phyloP scores from a whole-genome alignment of 805 yeast genomes.

The Kuraishia cidri region DNA sequence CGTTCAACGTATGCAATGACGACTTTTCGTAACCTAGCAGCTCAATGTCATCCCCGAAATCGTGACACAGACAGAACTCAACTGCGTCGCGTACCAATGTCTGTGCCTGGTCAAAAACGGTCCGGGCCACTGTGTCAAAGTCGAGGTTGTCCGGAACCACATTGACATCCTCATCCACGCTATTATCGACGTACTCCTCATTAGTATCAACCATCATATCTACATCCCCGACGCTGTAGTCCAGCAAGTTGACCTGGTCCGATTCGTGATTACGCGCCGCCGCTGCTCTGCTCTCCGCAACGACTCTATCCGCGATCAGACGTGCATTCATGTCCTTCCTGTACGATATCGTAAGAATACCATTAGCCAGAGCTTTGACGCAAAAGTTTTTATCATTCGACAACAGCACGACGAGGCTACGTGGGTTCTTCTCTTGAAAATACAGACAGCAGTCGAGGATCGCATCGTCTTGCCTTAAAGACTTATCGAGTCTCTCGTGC shows the following conservation, averaged over 20 bases:
- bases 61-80: slow-evolving; percentile 39
- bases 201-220: slow-evolving; percentile 1
- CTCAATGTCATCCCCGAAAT: slow-evolving; percentile 49
- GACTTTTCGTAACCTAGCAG: slow-evolving; percentile 38
- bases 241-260: neutral
- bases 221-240: slow-evolving; percentile 1
- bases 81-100: slow-evolving; percentile 33
- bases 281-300: slow-evolving; percentile 18
- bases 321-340: slow-evolving; percentile 33
- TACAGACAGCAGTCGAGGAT: slow-evolving; percentile 79
- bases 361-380: slow-evolving; percentile 63
- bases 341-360: slow-evolving; percentile 51
- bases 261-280: slow-evolving; percentile 9
- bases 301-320: slow-evolving; percentile 29
- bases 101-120: slow-evolving; percentile 30
- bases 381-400: slow-evolving; percentile 85
- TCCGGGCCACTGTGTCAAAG: too few relatives aligned
- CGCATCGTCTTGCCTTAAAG: slow-evolving; percentile 60
- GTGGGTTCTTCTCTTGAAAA: slow-evolving; percentile 29
- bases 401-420: slow-evolving; percentile 44
- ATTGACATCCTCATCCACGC: neutral
- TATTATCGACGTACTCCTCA: neutral
- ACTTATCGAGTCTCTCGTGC: slow-evolving; percentile 38
- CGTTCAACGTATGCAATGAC: slow-evolving; percentile 23
- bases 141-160: too few relatives aligned